Evolutionary conservation across 805 yeast species (phyloP).

Genomic region (Debaryomyces maramus): DNA sequence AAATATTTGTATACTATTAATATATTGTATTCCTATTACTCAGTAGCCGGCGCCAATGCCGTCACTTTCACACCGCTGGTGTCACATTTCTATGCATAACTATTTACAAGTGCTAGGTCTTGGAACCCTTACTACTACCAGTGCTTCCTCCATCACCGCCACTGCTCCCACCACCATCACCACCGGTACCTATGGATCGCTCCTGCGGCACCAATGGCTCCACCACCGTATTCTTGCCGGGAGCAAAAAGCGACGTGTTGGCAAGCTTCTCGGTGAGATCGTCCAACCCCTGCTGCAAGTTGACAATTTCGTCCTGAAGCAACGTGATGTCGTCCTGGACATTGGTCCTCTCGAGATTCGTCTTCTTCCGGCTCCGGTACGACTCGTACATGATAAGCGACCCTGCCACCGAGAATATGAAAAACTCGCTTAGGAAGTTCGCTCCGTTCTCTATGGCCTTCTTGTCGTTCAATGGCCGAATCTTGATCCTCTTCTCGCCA

Average conservation of each 20-base stretch:
- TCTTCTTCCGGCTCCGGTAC: slow-evolving; percentile 64
- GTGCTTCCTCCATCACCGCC: not conserved
- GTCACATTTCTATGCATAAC: too few species aligned
- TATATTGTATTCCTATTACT: slow-evolving; percentile 42
- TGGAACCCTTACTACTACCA: slow-evolving; percentile 20
- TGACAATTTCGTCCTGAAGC: slow-evolving; percentile 68
- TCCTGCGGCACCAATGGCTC: too few species aligned
- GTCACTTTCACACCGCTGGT: too few species aligned
- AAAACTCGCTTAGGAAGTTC: slow-evolving; percentile 70
- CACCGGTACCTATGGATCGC: not conserved
- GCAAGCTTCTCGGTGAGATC: slow-evolving; percentile 41
- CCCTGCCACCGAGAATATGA: slow-evolving; percentile 81
- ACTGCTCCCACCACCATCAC: not conserved
- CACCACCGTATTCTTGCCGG: too few species aligned
- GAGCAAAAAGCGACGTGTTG: too few species aligned
- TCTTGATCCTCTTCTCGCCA: slow-evolving; percentile 52
- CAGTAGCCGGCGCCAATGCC: too few species aligned
- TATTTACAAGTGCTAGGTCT: too few species aligned
- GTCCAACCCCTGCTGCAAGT: slow-evolving; percentile 49
- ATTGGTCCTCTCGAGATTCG: slow-evolving; percentile 56
- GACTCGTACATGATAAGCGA: slow-evolving; percentile 71
- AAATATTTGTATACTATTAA: slow-evolving; percentile 46
- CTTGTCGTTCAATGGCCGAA: slow-evolving; percentile 78
- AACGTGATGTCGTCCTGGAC: slow-evolving; percentile 71
- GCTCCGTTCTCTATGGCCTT: slow-evolving; percentile 85